Conservation (phyloP, 73 alveolate species). For the Tetrahymena borealis region DNA sequence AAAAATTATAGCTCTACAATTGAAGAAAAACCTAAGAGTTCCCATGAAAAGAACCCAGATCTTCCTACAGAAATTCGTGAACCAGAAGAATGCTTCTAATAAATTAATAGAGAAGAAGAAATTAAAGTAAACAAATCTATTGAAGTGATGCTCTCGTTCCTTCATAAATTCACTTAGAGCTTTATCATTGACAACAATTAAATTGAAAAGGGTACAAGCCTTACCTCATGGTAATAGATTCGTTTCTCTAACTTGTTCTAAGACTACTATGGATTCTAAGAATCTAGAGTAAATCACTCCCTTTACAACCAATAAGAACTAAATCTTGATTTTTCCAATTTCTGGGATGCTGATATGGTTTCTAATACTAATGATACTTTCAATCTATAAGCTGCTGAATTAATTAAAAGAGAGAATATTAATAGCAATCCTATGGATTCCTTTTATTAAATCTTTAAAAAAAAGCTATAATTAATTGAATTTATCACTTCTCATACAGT, state of each 20-base stretch:
- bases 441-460: neutral
- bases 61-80: neutral
- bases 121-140: neutral
- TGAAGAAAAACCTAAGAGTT: neutral
- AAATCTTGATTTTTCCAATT: neutral
- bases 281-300: neutral
- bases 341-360: neutral
- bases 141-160: neutral
- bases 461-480: neutral
- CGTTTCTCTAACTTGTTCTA: neutral
- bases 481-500: neutral
- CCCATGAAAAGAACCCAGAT: neutral
- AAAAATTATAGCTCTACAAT: neutral
- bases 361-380: neutral
- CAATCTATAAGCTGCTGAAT: neutral
- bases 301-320: neutral
- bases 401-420: neutral
- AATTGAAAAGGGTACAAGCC: neutral
- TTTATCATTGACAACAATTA: neutral
- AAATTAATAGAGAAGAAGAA: neutral
- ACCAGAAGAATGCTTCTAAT: neutral
- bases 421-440: neutral
- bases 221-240: neutral
- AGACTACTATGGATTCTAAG: neutral
- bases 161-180: neutral